Base-by-base conservation (phyloP, 148 eudicot species). In the Bassia scoparia region DNA sequence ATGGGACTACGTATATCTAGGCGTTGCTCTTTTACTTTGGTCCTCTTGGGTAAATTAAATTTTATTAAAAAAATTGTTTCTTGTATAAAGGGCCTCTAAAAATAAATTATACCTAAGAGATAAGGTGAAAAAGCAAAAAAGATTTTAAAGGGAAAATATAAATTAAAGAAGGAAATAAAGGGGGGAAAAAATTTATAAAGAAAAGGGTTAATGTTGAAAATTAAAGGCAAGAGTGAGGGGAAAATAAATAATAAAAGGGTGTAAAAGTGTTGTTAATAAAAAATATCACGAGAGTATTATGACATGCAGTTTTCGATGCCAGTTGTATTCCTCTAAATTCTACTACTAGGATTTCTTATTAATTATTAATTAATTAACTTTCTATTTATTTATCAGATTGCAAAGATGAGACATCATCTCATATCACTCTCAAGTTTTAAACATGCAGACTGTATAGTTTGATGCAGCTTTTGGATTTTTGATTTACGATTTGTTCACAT, bases 1-100 rank as follows among this genome's bases (percentile, higher is more conserved):
- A 71, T 72, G 85, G 85, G 85, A 82, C 72, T 82, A 68, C 82
- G 71, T 75, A 64, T 73, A 66, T 72, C 85, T 69, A 82, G 46
- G 85, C 78, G 44, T 33, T 71, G 76, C 70, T 35, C 62, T 68
- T 55, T 54, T 58, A 67, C 68, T 78, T 74, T 78, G 74, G 65
- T 75, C 61, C 80, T 72, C 55, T 29, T 43, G 56, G 58, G 43
- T 52, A 13, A 62, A 21, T 37, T 34, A 33, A 17, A 43, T 12
- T 33, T n/a, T n/a, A n/a, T n/a, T 16, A 17, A 34, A 37, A 58
- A 44, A 70, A 53, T 7, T 14, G 20, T 21, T 52, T 21, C 50
- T 24, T 30, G 2, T n/a, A 24, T 34, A 20, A 49, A 60, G 41
- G 34, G 54, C 16, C 11, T 26, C 29, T 30, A 21, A 34, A 62